phyloP scores from a whole-genome alignment of 2,329 filamentous ascomycete species.

The Hymenoscyphus albidus region DNA sequence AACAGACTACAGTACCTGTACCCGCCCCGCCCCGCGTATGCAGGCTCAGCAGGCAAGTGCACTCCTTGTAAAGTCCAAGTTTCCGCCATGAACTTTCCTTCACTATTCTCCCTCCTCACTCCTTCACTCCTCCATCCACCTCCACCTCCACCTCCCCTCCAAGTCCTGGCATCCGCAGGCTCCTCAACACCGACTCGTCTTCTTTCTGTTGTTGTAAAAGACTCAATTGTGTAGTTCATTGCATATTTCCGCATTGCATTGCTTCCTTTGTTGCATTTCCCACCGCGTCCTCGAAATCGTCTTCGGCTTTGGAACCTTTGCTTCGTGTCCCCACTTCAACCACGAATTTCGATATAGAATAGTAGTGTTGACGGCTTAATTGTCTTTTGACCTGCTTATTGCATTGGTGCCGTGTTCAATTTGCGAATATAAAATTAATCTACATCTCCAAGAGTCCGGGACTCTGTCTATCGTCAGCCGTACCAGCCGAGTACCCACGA shows the following conservation, averaged over 20 bases:
- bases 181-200: slow-evolving; percentile 3
- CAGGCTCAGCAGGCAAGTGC: neutral
- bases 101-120: slow-evolving; percentile 8
- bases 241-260: slow-evolving; percentile 7
- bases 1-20: no score
- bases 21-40: neutral
- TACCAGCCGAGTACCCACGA: slow-evolving; percentile 4
- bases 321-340: slow-evolving; percentile 1
- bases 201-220: slow-evolving; percentile 4
- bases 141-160: slow-evolving; percentile 11
- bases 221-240: slow-evolving; percentile 9
- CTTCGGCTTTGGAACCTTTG: slow-evolving; percentile 3
- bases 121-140: slow-evolving; percentile 10
- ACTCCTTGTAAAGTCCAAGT: neutral
- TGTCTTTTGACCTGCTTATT: slow-evolving; percentile 30
- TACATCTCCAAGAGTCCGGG: slow-evolving; percentile 23
- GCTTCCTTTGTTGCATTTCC: slow-evolving; percentile 14
- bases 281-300: slow-evolving; percentile 4
- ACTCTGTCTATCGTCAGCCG: slow-evolving; percentile 20
- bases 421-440: slow-evolving; percentile 29
- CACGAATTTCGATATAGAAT: slow-evolving; percentile 1
- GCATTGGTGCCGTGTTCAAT: slow-evolving; percentile 16
- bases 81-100: slow-evolving; percentile 1
- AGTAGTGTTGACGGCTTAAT: slow-evolving; percentile 31
- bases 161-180: neutral